A percentile compares a stretch with the other conserved stretches of the same genome.
These are phyloP conservation scores for Vigna radiata DNA, from an alignment of 306 rosid species.

Conservation along the genomic window DNA sequence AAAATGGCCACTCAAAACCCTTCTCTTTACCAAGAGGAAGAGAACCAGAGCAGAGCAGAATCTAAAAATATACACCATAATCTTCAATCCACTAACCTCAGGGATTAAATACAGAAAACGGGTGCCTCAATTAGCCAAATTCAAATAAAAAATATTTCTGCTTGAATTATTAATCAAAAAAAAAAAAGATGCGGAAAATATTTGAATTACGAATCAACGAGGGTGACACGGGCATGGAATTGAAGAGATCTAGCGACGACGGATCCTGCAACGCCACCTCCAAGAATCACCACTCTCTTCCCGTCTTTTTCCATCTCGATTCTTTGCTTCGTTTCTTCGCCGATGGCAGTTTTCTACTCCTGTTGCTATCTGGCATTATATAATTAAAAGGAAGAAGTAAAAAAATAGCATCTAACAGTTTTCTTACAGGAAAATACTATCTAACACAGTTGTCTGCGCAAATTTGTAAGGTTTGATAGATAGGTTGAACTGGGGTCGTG, in stretches of 20 bases:
- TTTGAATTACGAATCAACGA: conserved; percentile 65
- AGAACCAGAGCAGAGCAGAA: background rate
- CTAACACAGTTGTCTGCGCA: background rate
- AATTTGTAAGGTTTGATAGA: background rate
- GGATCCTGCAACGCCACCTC: conserved; percentile 86
- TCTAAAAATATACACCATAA: background rate
- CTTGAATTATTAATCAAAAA: background rate
- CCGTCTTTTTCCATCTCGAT: conserved; percentile 38
- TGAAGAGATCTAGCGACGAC: conserved; percentile 70
- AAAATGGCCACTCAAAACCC: background rate
- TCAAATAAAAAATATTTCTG: background rate
- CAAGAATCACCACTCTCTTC: conserved; percentile 66
- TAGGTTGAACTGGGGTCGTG: background rate
- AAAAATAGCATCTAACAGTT: background rate
- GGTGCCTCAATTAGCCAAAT: background rate
- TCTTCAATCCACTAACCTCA: background rate
- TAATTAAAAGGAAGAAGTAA: background rate
- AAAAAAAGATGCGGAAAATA: background rate
- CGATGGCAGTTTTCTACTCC: background rate
- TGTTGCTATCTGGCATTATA: background rate
- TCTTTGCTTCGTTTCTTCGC: background rate
- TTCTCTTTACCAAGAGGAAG: conserved; percentile 2
- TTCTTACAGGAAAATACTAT: no score
- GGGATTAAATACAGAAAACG: background rate
- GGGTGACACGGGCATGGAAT: conserved; percentile 62